Base-by-base conservation (phyloP, 2,329 filamentous ascomycete species). In the Aspergillus sp. region DNA sequence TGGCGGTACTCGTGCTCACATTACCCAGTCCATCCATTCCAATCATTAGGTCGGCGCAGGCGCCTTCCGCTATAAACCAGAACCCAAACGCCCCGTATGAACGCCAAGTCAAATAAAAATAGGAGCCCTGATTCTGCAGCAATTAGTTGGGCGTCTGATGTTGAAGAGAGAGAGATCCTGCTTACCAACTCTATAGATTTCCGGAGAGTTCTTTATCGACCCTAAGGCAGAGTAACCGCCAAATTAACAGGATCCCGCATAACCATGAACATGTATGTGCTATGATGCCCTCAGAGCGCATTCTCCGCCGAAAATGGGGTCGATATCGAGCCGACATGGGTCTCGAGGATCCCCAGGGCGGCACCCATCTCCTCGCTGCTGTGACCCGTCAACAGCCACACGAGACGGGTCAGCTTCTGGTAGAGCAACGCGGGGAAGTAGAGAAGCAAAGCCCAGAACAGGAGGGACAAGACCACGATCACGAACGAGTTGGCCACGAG, bases 401-500 rank as follows among this genome's bases (percentile, higher is more conserved):
- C 57, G 6, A 73, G 58, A 24, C 66, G 63, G 45, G 57, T 62
- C 16, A 71, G 47, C 56, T 72, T 73, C 43, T 68, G 60, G 55
- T 68, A 73, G 9, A 73, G 61, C 43, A 72, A 43, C 2, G 65
- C 57, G 13, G 70, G 71, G 56, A 73, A 69, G 55, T 73, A 71
- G 19, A 72, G 59, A 13, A 69, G 59, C 20, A 70, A 47, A 1
- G 68, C 68, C 69, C 71, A 74, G 32, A 68, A 42, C 4, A 74
- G 60, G 8, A 74, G 64, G 17, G 56, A 61, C 36, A 73, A 47
- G 42, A 68, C 60, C 9, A 70, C 56, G 1, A 75, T 35, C 20
- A 76, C 65, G 45, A 75, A 70, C 5, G 65, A 61, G 53, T 77
- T 76, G 52, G 73, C 66, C 10, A 72, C 65, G 8, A 71, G 55